Conservation (phyloP, 2,329 filamentous ascomycete species). For the Pseudocercospora pini-densiflorae region DNA sequence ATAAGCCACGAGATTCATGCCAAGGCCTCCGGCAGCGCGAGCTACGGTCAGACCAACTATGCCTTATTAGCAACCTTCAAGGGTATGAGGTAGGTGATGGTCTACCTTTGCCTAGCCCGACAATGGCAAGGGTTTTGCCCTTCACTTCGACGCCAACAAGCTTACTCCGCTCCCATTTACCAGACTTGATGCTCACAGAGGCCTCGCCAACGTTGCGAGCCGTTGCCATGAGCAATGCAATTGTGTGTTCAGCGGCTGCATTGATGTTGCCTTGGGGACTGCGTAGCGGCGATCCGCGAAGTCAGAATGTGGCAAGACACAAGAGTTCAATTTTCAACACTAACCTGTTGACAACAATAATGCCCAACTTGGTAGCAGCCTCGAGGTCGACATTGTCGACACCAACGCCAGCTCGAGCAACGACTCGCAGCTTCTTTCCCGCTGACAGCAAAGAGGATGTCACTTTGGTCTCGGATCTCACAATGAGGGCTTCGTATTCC, state of each 20-base stretch:
- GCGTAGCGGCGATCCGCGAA: slow-evolving; percentile 36
- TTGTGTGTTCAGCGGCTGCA: slow-evolving; percentile 60
- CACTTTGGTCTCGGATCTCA: slow-evolving; percentile 82
- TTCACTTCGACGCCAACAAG: slow-evolving; percentile 79
- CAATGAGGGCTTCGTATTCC: slow-evolving; percentile 75
- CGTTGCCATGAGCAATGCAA: slow-evolving; percentile 69
- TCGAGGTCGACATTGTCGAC: slow-evolving; percentile 82
- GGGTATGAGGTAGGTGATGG: neutral
- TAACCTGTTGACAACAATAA: slow-evolving; percentile 76
- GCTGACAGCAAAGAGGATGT: slow-evolving; percentile 69
- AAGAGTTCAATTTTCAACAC: neutral
- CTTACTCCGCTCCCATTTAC: slow-evolving; percentile 75
- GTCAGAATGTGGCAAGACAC: neutral
- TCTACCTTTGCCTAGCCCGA: slow-evolving; percentile 76
- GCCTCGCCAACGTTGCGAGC: slow-evolving; percentile 75
- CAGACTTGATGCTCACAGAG: slow-evolving; percentile 70
- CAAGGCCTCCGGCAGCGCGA: slow-evolving; percentile 75
- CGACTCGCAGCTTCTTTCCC: slow-evolving; percentile 72
- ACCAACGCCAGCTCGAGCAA: slow-evolving; percentile 79
- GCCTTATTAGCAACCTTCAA: neutral
- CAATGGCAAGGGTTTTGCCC: slow-evolving; percentile 74
- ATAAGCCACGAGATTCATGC: slow-evolving; percentile 75
- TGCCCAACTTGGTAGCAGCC: slow-evolving; percentile 71
- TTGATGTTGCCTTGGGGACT: slow-evolving; percentile 77
- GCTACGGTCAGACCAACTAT: slow-evolving; percentile 77